Conservation (phyloP, 1,284 basidiomycete species). For the Cryptococcus jaspeensis region DNA sequence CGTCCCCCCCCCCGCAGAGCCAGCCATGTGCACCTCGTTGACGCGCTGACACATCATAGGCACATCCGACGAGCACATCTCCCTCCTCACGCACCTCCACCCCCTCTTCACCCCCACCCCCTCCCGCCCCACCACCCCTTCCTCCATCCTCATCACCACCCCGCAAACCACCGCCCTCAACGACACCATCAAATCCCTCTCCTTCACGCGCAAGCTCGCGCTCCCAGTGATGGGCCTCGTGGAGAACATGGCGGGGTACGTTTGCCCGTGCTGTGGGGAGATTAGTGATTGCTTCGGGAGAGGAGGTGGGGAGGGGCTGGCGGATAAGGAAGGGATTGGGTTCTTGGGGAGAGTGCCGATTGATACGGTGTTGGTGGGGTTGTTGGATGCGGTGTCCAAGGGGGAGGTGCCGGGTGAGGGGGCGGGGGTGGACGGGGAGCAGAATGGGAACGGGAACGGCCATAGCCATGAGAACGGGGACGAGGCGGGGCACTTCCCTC, state of each 20-base stretch:
- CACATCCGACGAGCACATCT: slow-evolving; percentile 97
- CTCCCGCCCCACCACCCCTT: slow-evolving; percentile 54
- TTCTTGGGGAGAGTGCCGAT: slow-evolving; percentile 92
- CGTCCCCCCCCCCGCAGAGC: slow-evolving; percentile 35
- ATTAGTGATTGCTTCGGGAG: slow-evolving; percentile 93
- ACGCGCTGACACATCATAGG: slow-evolving; percentile 56
- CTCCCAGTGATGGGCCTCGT: slow-evolving; percentile 91
- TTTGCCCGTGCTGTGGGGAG: slow-evolving; percentile 92
- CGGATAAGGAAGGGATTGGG: slow-evolving; percentile 65
- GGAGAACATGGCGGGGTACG: slow-evolving; percentile 99
- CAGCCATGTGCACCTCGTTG: no score
- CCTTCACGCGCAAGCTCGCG: slow-evolving; percentile 83
- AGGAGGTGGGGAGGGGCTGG: slow-evolving; percentile 87
- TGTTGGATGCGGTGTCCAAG: slow-evolving; percentile 70
- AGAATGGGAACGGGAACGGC: not conserved
- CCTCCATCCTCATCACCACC: slow-evolving; percentile 89
- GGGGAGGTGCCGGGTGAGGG: slow-evolving; percentile 45
- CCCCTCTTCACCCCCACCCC: slow-evolving; percentile 68
- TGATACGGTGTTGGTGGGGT: slow-evolving; percentile 83
- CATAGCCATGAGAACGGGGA: not conserved
- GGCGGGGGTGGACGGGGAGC: slow-evolving; percentile 1
- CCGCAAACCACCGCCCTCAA: slow-evolving; percentile 95
- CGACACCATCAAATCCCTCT: slow-evolving; percentile 93
- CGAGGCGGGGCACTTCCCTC: slow-evolving; percentile 29
- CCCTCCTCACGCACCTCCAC: slow-evolving; percentile 87